Base-by-base conservation (phyloP, 805 yeast genomes). In the Tetrapisispora namnaoensis region DNA sequence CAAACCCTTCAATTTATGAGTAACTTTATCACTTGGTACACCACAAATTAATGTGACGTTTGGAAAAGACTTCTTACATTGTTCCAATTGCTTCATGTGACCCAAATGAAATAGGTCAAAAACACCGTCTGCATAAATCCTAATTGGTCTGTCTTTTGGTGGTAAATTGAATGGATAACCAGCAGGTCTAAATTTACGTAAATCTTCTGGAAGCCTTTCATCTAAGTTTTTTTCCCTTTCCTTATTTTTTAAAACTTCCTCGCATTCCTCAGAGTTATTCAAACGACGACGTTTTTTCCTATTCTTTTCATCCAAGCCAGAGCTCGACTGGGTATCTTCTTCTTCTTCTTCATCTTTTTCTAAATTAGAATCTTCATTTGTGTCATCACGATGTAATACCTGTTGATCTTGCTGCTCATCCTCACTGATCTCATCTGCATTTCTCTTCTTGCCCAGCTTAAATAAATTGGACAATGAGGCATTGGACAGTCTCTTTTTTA, bases 61-160 rank as follows among this genome's bases (percentile, higher is more conserved):
- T 13, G 86, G 84, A 53, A 93, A 80, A 16, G 95, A 79, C 65
- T 91, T 90, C 60, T 93, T 91, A 58, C 98, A 91, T 69, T 93
- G 99, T 63, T 93, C 98, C 58, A 93, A 74, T 67, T 93, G 99
- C 62, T 89, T 81, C 99, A 93, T 93, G 65, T 93, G 99, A 22
- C 99, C 99, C 61, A 93, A 66, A 68, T 93, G 99, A 70, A 93
- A 93, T 53, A 93, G 71, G 68, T 93, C 99, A 71, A 93, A 93
- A 18, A 93, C 96, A 47, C 99, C 99, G 68, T 93, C 99, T 6
- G 99, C 99, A 65, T 93, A 93, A n/a, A 93, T 79, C 51, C 99
- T 76, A 28, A 93, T 80, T 1, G 96, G 90, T 51, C 96, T 75
- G 60, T 84, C 93, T 4, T 64, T 71, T 2, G 96, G 95, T 2